Evolutionary conservation across 345 rosid species (phyloP).

Genomic region (Psidium guajava): DNA sequence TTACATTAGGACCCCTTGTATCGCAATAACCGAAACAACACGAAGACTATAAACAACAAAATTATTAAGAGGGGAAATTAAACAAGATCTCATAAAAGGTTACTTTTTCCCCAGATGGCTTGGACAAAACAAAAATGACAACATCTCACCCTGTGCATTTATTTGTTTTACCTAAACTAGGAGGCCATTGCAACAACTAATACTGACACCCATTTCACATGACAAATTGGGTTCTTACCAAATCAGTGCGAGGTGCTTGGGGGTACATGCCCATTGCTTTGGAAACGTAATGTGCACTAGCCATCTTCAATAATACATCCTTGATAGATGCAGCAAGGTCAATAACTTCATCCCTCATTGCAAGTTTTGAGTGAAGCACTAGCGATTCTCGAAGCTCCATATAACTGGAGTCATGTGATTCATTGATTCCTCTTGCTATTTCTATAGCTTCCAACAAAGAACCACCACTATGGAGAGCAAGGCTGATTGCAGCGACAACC

Average conservation of each 20-base stretch:
- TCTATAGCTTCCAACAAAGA: slow-evolving; percentile 51
- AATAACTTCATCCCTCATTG: slow-evolving; percentile 37
- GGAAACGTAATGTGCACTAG: slow-evolving; percentile 53
- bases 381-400: slow-evolving; percentile 35
- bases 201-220: neutral
- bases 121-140: neutral
- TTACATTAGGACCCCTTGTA: neutral
- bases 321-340: slow-evolving; percentile 52
- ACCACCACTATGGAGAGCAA: slow-evolving; percentile 76
- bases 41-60: neutral
- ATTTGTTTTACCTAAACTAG: neutral
- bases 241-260: slow-evolving; percentile 66
- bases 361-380: slow-evolving; percentile 4
- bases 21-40: neutral
- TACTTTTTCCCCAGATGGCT: neutral
- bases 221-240: slow-evolving; percentile 31
- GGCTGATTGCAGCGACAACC: slow-evolving; percentile 70
- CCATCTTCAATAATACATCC: slow-evolving; percentile 40
- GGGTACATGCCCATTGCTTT: slow-evolving; percentile 33
- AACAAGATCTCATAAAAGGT: neutral
- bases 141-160: neutral
- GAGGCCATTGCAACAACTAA: neutral
- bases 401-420: slow-evolving; percentile 33
- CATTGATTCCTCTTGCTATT: slow-evolving; percentile 47
- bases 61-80: neutral